Base-by-base conservation (phyloP, 1,284 basidiomycete species). In the Ceratobasidium sp. region DNA sequence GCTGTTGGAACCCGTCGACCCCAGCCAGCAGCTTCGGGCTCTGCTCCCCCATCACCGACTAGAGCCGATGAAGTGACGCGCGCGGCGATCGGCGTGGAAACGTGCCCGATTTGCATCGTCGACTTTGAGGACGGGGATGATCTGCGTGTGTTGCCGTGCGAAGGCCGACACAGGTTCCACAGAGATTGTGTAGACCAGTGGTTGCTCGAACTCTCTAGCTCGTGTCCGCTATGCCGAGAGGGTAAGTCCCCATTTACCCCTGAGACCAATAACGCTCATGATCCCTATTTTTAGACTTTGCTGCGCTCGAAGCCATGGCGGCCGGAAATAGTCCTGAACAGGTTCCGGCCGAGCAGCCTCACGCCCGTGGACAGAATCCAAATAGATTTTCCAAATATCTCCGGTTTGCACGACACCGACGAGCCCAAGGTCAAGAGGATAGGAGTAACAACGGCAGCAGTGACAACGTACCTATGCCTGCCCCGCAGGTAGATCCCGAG, bases 81-180 rank as follows among this genome's bases (percentile, higher is more conserved):
- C 1, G 87, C 84, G 58, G 84, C 85, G 14, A 91, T 92, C 49
- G 91, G 89, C 14, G 86, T 87, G 48, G 91, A 94, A 79, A 94
- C 91, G 28, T 97, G 95, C 81, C 94, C 95, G 6, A 97, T 97
- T 75, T 97, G 95, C 79, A 90, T 96, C 74, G 84, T 93, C 48
- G 94, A 96, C 77, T 97, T 97, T 78, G 92, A 95, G 79, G 90
- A 92, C 75, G 95, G 94, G 5, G 95, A 97, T 78, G 92, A 96
- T 79, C 81, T 96, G 18, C 87, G 95, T 38, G 86, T 96, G 42
- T 81, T 97, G 71, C 95, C 95, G 0, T 97, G 95, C 80, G 92
- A 94, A 78, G 92, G 90, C 54, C 87, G 91, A 75, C 95, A 97
- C 79, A 85, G 87, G 69, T 97, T 96, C 83, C 95, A 97, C 78